Conservation (phyloP, 2,329 filamentous ascomycete species). For the Emergomyces africanus region DNA sequence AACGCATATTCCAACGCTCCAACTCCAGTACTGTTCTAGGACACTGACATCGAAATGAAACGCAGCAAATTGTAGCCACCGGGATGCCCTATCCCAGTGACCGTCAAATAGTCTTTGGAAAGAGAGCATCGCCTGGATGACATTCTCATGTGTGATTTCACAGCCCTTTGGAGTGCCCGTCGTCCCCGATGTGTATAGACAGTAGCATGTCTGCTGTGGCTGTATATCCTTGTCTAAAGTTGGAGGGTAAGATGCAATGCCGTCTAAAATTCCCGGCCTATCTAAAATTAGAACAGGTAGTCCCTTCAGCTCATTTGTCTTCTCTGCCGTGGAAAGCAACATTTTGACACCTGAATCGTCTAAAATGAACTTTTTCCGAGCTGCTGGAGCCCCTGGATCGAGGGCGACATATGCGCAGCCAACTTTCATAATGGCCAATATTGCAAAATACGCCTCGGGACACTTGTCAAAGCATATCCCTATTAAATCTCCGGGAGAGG, state of each 20-base stretch:
- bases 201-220: constrained; percentile 57
- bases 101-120: constrained; percentile 66
- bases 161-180: constrained; percentile 82
- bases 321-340: constrained; percentile 46
- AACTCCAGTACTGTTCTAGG: constrained; percentile 89
- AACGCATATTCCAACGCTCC: constrained; percentile 78
- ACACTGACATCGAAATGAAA: constrained; percentile 93
- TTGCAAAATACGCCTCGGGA: constrained; percentile 69
- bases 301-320: constrained; percentile 27
- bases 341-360: constrained; percentile 55
- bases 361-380: constrained; percentile 66
- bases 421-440: constrained; percentile 69
- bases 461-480: constrained; percentile 76
- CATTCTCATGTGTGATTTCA: constrained; percentile 76
- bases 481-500: constrained; percentile 49
- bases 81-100: constrained; percentile 60
- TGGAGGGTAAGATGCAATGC: constrained; percentile 23
- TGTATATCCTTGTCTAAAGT: constrained; percentile 22
- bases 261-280: constrained; percentile 23
- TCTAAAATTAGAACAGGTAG: constrained; percentile 37
- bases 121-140: constrained; percentile 76
- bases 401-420: constrained; percentile 72
- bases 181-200: constrained; percentile 76
- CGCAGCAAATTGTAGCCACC: constrained; percentile 86
- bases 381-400: constrained; percentile 58